Evolutionary conservation across 352 stramenopile genomes (phyloP), one percentile per base, ranked within the genome.

Genomic region (Peronosclerospora sorghi): DNA sequence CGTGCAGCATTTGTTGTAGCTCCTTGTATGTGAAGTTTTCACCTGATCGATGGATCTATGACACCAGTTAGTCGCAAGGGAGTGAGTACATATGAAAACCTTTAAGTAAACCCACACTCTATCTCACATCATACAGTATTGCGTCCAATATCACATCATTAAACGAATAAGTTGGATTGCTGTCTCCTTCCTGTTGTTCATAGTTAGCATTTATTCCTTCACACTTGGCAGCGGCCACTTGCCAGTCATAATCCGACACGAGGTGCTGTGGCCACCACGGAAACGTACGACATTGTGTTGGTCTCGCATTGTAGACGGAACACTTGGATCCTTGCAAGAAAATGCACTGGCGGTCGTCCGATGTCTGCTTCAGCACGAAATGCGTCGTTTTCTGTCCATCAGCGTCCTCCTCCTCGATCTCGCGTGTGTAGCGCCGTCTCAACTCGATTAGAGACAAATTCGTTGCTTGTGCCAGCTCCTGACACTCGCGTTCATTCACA

Each of bases 201-300:
- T 35, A 20, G 7, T 23, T 7, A 3, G 57, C 19, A 2, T 35
- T 39, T 34, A 89, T 84, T 9, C 77, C 77, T 65, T 89, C 77
- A 43, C 77, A 90, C 14, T 77, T 45, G 2, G 34, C 41, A 21
- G 77, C 73, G 0, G 73, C 62, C 8, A 86, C 54, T 14, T 64
- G 61, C 77, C 77, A 90, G 39, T 90, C 77, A 62, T 87, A 87
- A 41, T 81, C 62, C 2, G 77, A 86, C 44, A 86, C 65, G 6
- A 89, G 41, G 45, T 86, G 45, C 41, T 87, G 74, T 26, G 74
- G 77, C 77, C 77, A 90, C 71, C 76, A 90, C 29, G 77, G 77
- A 36, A 83, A 90, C 32, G 77, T 90, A 8, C 71, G 68, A 45
- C 77, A 90, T 51, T 90, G 77, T 30, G 73, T 87, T 23, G 77